These are phyloP conservation scores for Salvia hispanica DNA, from an alignment of 257 asterid genomes.

Conservation along the genomic window DNA sequence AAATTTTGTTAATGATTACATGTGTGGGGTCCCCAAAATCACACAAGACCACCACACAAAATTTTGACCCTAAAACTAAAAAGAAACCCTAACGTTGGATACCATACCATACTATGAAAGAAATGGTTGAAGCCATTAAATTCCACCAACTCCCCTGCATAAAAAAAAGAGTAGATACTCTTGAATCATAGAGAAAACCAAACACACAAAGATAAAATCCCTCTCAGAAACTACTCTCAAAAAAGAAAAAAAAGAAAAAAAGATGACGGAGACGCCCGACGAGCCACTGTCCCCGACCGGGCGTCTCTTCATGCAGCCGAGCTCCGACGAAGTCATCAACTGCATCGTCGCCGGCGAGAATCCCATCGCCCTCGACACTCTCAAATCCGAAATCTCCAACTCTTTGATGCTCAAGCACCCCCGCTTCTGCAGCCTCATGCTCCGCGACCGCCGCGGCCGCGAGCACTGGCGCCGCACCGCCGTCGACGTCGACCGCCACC, in stretches of 20 bases:
- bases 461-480: constrained; percentile 61
- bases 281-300: constrained; percentile 81
- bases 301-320: constrained; percentile 58
- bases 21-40: too few relatives aligned
- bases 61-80: too few relatives aligned
- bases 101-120: not conserved
- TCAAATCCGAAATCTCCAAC: constrained; percentile 39
- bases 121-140: constrained; percentile 1
- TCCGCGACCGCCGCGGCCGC: constrained; percentile 54
- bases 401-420: constrained; percentile 64
- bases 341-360: constrained; percentile 42
- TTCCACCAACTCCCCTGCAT: not conserved
- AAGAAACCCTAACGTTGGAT: too few relatives aligned
- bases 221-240: not conserved
- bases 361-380: constrained; percentile 46
- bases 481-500: constrained; percentile 62
- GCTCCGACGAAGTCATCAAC: constrained; percentile 51
- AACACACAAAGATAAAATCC: too few relatives aligned
- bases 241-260: not conserved
- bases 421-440: constrained; percentile 70
- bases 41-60: too few relatives aligned
- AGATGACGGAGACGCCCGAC: constrained; percentile 30
- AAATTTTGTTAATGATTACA: too few relatives aligned
- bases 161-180: not conserved
- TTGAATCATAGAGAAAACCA: too few relatives aligned